Evolutionary conservation across 2,329 filamentous ascomycete genomes (phyloP).

Genomic region (Tolypocladium sp.): DNA sequence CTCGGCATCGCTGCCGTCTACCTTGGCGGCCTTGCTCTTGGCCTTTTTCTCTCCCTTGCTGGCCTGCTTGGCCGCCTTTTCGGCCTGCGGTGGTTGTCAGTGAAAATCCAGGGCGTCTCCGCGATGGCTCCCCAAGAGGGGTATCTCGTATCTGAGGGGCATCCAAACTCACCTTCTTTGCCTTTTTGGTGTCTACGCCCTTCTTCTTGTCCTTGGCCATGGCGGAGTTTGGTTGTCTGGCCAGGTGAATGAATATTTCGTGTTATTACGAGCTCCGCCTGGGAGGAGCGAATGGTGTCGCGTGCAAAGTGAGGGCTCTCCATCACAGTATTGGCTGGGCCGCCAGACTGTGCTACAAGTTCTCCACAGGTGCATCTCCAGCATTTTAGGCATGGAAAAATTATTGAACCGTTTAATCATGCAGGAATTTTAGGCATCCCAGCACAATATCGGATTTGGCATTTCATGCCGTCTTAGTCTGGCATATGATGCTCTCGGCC

Average conservation of each 20-base stretch:
- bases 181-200: constrained; percentile 37
- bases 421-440: background rate
- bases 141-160: background rate
- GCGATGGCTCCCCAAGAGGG: background rate
- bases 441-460: background rate
- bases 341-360: background rate
- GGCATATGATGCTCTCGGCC: background rate
- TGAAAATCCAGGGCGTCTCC: background rate
- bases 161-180: constrained; percentile 30
- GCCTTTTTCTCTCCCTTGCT: constrained; percentile 85
- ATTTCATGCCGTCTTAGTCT: background rate
- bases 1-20: constrained; percentile 78
- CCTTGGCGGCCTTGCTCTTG: constrained; percentile 60
- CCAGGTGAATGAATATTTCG: background rate
- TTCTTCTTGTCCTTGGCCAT: constrained; percentile 49
- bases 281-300: background rate
- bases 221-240: background rate
- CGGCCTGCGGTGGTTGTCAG: constrained; percentile 27
- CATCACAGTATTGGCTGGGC: background rate
- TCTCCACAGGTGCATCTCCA: background rate
- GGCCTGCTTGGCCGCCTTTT: constrained; percentile 69
- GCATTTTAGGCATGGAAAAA: background rate
- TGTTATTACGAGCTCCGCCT: background rate
- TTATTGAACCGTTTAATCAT: background rate
- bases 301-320: background rate